phyloP scores from a whole-genome alignment of 306 rosid species.

The Prunus armeniaca region DNA sequence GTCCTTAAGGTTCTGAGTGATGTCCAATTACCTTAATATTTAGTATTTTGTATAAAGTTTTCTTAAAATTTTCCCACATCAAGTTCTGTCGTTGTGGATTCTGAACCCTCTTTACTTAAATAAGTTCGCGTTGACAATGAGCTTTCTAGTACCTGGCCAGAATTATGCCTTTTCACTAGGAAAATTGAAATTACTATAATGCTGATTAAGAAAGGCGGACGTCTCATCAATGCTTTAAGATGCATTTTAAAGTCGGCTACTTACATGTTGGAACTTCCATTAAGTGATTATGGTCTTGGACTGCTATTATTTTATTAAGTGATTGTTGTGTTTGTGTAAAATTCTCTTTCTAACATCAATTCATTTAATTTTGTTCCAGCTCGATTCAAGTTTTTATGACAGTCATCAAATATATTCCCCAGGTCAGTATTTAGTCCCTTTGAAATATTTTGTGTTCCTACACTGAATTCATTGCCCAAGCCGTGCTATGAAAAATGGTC shows the following conservation, averaged over 20 bases:
- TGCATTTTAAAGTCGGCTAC: not conserved
- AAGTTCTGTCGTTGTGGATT: not conserved
- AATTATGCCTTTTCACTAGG: not conserved
- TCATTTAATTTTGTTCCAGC: constrained; percentile 50
- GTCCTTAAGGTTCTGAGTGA: not conserved
- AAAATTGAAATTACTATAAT: not conserved
- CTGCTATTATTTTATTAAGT: not conserved
- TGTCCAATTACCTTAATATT: not conserved
- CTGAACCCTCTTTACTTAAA: not conserved
- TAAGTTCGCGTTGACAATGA: not conserved
- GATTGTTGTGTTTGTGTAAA: not conserved
- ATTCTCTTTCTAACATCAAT: constrained; percentile 26
- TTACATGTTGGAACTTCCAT: not conserved
- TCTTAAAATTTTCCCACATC: not conserved
- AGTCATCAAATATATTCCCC: constrained; percentile 80
- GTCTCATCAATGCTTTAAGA: not conserved
- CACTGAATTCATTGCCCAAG: not conserved
- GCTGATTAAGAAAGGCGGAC: not conserved
- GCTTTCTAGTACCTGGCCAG: not conserved
- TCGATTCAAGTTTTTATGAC: constrained; percentile 83
- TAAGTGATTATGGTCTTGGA: not conserved
- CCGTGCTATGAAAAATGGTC: not conserved
- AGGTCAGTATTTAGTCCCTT: constrained; percentile 42
- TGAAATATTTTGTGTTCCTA: not conserved
- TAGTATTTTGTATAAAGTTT: not conserved